phyloP scores from a whole-genome alignment of 2,329 filamentous ascomycete genomes.

The Exophiala viscosa region DNA sequence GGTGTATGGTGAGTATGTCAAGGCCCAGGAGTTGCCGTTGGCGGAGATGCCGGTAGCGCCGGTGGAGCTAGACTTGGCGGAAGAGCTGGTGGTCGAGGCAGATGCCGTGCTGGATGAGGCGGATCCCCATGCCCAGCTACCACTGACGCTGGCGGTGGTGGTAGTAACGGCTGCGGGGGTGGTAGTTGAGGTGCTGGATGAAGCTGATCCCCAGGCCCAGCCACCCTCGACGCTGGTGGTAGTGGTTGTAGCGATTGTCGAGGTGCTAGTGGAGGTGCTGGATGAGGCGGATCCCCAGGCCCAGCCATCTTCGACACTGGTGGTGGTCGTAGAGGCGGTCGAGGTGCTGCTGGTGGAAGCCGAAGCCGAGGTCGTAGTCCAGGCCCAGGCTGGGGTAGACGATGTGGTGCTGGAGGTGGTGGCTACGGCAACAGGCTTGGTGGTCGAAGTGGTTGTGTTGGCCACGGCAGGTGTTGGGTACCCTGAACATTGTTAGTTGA shows the following conservation, averaged over 20 bases:
- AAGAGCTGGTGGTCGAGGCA: conserved; percentile 21
- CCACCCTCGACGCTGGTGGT: neutral
- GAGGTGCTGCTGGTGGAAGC: conserved; percentile 19
- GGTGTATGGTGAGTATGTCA: conserved; percentile 76
- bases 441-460: conserved; percentile 1
- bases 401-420: neutral
- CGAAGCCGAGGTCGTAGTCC: neutral
- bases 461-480: conserved; percentile 18
- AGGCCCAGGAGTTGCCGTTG: conserved; percentile 58
- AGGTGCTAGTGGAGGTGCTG: conserved; percentile 5
- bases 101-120: conserved; percentile 12
- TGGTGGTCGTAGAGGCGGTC: conserved; percentile 28
- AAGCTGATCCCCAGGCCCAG: conserved; percentile 17
- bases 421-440: conserved; percentile 7
- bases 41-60: conserved; percentile 25
- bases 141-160: conserved; percentile 2
- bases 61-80: conserved; percentile 16
- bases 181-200: conserved; percentile 11
- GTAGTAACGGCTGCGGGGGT: neutral
- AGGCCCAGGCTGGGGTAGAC: neutral
- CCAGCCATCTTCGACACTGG: conserved; percentile 24
- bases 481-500: conserved; percentile 13
- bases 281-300: conserved; percentile 22
- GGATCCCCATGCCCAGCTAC: conserved; percentile 2
- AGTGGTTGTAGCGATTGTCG: conserved; percentile 2